A percentile compares a stretch with the other conserved stretches of the same genome.
Evolutionary conservation across 108 stramenopile genomes (phyloP).

Genomic region (Skeletonema menzelii): DNA sequence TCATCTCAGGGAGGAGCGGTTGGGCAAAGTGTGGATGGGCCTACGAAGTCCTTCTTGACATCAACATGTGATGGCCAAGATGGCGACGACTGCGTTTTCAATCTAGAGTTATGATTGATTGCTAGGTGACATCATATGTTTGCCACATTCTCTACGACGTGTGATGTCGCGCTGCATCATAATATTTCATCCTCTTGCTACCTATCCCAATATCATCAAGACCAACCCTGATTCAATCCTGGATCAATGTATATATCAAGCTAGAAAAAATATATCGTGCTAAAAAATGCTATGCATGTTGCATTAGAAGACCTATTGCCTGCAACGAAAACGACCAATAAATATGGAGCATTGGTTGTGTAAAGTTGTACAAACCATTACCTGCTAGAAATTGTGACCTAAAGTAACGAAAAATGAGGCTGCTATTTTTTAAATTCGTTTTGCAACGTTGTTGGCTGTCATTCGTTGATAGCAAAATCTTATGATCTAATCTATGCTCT

Average conservation of each 20-base stretch:
- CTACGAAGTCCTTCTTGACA: conserved; percentile 1
- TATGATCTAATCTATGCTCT: too few species aligned
- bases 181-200: neutral
- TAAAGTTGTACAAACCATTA: neutral
- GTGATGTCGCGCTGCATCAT: too few species aligned
- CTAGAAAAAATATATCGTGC: neutral
- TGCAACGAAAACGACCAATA: neutral
- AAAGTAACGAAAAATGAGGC: neutral
- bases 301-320: neutral
- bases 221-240: neutral
- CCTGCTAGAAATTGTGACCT: neutral
- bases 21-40: neutral
- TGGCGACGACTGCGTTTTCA: conserved; percentile 6
- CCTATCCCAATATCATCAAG: neutral
- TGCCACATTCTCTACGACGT: too few species aligned
- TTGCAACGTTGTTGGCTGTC: too few species aligned
- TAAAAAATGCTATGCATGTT: neutral
- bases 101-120: conserved; percentile 4
- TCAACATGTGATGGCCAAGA: neutral
- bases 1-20: neutral
- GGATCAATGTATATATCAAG: neutral
- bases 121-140: neutral
- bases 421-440: too few species aligned
- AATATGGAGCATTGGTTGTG: neutral
- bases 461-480: too few species aligned